phyloP scores from a whole-genome alignment of 2,329 filamentous ascomycete species.

The Dendryphion nanum region DNA sequence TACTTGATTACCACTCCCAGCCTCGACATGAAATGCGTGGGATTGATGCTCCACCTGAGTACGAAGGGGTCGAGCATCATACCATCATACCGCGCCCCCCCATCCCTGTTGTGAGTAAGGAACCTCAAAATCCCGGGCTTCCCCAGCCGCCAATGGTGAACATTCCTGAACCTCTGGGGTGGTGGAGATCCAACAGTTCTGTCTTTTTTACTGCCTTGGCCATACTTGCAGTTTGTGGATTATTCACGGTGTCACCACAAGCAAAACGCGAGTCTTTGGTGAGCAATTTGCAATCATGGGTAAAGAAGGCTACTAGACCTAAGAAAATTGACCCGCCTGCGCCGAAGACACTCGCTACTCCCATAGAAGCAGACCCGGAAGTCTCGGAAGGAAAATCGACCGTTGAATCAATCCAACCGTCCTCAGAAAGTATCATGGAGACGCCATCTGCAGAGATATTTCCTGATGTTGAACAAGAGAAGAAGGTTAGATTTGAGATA shows the following conservation, averaged over 20 bases:
- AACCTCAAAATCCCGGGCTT: background rate
- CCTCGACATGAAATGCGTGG: constrained; percentile 15
- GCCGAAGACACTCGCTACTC: background rate
- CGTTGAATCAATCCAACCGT: no score
- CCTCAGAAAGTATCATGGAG: background rate
- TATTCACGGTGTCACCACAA: background rate
- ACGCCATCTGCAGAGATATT: background rate
- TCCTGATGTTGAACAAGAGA: constrained; percentile 18
- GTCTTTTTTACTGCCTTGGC: no score
- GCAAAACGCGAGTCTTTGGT: background rate
- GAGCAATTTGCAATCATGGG: background rate
- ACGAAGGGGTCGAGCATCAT: constrained; percentile 14
- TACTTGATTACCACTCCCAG: constrained; percentile 27
- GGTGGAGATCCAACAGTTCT: no score
- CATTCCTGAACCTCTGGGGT: no score
- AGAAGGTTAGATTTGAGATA: constrained; percentile 34
- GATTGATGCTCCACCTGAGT: constrained; percentile 25
- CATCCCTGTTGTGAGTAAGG: background rate
- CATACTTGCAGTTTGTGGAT: background rate
- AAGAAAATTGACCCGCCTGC: background rate
- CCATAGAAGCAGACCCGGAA: background rate
- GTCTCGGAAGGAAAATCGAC: background rate
- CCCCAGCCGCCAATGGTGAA: background rate
- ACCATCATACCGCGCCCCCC: constrained; percentile 19
- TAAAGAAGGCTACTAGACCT: background rate